Percentiles rank a stretch among this genome's conserved stretches.
Conservation (phyloP, 257 asterid genomes). For the Plectranthus barbatus region DNA sequence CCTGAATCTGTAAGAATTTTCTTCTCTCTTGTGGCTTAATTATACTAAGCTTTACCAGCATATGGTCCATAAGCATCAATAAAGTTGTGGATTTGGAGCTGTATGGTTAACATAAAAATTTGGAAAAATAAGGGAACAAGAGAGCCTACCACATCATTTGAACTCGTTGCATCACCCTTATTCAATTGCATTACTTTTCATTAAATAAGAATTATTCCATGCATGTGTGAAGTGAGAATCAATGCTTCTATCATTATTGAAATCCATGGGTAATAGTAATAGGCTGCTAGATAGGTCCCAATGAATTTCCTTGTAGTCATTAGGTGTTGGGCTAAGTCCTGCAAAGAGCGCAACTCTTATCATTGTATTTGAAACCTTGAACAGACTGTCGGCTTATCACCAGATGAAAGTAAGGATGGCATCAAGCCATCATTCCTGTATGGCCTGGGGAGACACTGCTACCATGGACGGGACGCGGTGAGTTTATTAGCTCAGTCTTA, state of each 20-base stretch:
- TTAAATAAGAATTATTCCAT: slow-evolving; percentile 18
- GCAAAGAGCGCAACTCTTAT: no score
- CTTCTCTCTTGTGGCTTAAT: background rate
- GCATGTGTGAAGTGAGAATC: slow-evolving; percentile 30
- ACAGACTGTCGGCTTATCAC: no score
- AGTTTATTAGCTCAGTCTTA: no score
- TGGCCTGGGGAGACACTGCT: no score
- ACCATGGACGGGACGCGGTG: no score
- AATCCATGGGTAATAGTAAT: background rate
- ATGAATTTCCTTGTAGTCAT: no score
- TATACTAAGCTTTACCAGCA: slow-evolving; percentile 18
- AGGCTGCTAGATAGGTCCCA: background rate
- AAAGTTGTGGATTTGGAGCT: slow-evolving; percentile 38
- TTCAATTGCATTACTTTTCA: slow-evolving; percentile 17
- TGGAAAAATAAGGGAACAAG: slow-evolving; percentile 19
- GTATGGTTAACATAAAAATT: slow-evolving; percentile 11
- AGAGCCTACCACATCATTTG: slow-evolving; percentile 38
- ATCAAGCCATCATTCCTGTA: no score
- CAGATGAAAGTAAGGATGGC: no score
- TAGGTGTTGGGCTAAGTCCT: no score
- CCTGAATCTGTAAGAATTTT: background rate
- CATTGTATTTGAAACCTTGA: no score
- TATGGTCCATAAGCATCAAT: slow-evolving; percentile 47
- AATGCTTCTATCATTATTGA: background rate
- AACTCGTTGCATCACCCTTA: slow-evolving; percentile 34